Evolutionary conservation across 441 rosid genomes (phyloP).

Genomic region (Gossypium davidsonii): DNA sequence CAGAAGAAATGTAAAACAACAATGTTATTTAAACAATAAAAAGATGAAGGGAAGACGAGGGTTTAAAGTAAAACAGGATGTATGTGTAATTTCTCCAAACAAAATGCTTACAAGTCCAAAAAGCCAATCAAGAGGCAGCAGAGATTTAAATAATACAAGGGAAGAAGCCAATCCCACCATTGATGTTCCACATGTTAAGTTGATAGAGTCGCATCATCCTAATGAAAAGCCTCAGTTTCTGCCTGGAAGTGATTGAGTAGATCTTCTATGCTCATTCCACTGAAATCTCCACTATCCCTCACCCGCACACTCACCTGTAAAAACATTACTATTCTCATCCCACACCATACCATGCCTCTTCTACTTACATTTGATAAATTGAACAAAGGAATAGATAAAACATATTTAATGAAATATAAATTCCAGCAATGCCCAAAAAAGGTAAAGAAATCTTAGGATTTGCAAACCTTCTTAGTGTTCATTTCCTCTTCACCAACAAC

Average conservation of each 20-base stretch:
- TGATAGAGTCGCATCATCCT: slow-evolving; percentile 14
- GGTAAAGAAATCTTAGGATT: background rate
- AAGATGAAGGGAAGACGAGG: too few species aligned
- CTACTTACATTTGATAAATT: background rate
- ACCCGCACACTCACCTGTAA: slow-evolving; percentile 61
- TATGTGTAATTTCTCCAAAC: too few species aligned
- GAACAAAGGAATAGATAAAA: background rate
- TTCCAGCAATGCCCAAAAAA: background rate
- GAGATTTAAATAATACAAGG: too few species aligned
- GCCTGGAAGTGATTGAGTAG: slow-evolving; percentile 56
- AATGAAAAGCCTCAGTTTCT: slow-evolving; percentile 56
- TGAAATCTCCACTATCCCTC: slow-evolving; percentile 65
- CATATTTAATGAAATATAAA: background rate
- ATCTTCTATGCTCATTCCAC: slow-evolving; percentile 52
- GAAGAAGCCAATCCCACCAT: too few species aligned
- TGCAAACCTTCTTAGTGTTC: slow-evolving; percentile 62
- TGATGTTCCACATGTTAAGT: too few species aligned
- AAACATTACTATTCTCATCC: background rate
- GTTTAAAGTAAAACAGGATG: too few species aligned
- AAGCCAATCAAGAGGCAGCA: too few species aligned
- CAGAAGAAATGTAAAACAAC: too few species aligned
- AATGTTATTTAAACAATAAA: too few species aligned
- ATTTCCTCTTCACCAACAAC: slow-evolving; percentile 94
- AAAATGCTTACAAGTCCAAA: too few species aligned
- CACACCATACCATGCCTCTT: background rate